Evolutionary conservation across 208 protist genomes (phyloP), one percentile per base, ranked within the genome.

Genomic region (Leishmania major): DNA sequence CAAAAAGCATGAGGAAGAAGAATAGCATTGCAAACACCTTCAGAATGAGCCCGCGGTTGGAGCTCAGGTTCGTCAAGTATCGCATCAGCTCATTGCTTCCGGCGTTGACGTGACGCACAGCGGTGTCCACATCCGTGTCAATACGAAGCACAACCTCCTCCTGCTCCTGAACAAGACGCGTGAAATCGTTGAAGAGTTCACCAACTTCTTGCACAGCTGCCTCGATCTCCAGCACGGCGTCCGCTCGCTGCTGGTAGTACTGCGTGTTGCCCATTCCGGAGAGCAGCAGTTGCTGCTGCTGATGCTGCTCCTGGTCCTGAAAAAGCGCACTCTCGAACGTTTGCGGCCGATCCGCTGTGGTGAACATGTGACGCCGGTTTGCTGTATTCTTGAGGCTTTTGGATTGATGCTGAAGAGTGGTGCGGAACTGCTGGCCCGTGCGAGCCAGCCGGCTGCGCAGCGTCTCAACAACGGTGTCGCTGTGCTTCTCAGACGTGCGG

Each of bases 1-100:
- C 95, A 87, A 99, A 99, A 35, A 99, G 91, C 10, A 99, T 81
- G 35, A 99, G 87, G 77, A 99, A 98, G 43, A 98, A 86, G 70
- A 99, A 94, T 35, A 99, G 82, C 19, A 98, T 85, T 25, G 87
- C 94, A 83, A 99, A 97, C 45, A 99, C 89, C 83, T 98, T 98
- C 81, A 99, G 77, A 82, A 99, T 98, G n/a, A 99, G 89, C 11
- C 91, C 88, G 37, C 97, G 90, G 80, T 98, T 98, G 71, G 93
- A 95, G 71, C 88, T 96, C 19, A 99, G 89, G 69, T 92, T 95
- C 28, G 89, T 85, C 53, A 98, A 85, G 79, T 98, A 98, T 7
- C 95, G 89, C 90, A 98, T 90, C 35, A 99, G 87, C 60, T 99
- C 93, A 70, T 94, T 96, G 74, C 96, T 97, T 40, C 96, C 97